Evolutionary conservation across 495 filamentous ascomycete species (phyloP), one percentile per base, ranked within the genome.

Genomic region (Aspergillus sclerotioniger): DNA sequence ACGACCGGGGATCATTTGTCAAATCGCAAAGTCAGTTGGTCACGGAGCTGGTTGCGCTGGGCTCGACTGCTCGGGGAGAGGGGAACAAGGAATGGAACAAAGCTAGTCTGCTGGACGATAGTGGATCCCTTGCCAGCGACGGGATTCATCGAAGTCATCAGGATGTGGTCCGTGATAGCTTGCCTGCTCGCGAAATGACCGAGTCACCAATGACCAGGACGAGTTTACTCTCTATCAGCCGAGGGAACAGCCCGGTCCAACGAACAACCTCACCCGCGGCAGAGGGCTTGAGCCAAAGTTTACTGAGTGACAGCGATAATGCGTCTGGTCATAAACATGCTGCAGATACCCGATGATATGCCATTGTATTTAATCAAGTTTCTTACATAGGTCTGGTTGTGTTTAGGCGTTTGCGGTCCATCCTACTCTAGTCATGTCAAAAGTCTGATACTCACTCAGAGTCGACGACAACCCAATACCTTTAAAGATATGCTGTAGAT

Each of bases 1-100:
- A 98, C 68, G 94, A 98, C 76, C 88, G 94, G 58, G 90, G 90
- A 46, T 96, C 92, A 3, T 97, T 98, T 64, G 97, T 97, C 86
- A 98, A 98, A 80, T 97, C 93, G 5, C 88, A 95, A 62, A 88
- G 89, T n/a, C 84, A 92, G 63, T 80, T 98, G 55, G 90, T 82
- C 20, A 94, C 89, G 3, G 94, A 98, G 68, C 80, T 98, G 56
- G 93, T 98, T 73, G 94, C 94, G 8, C 79, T 98, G 31, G 95
- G 90, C 59, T 91, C 87, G 47, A 97, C 94, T 9, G 94, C 94
- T 29, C 88, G 94, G 57, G 92, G 92, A 54, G 90, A 93, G 58
- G 71, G 21, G 5, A 92, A 91, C 73, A 76, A 74, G 17, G 89
- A 88, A 1, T 85, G 37, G 37, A 41, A 85, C 54, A 87, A 86